Evolutionary conservation across 495 filamentous ascomycete species (phyloP).

Genomic region (Darksidea phi): DNA sequence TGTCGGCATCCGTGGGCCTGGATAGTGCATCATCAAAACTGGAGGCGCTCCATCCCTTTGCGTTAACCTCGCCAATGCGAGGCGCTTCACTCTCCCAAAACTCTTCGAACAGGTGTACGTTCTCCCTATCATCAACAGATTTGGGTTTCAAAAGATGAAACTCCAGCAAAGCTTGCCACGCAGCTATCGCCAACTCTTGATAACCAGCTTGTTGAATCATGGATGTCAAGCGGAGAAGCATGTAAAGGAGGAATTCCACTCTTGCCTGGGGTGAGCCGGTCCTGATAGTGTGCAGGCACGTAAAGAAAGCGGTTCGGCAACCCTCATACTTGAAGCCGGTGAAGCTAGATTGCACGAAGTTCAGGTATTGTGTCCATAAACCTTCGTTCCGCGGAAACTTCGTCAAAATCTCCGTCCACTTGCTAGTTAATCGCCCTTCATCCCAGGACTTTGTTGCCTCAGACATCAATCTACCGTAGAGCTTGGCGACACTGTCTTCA

Average conservation of each 20-base stretch:
- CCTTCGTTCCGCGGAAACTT: constrained; percentile 57
- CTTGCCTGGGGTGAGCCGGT: constrained; percentile 24
- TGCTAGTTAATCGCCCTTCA: constrained; percentile 54
- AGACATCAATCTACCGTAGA: constrained; percentile 67
- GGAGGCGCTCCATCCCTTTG: constrained; percentile 68
- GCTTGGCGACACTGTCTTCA: constrained; percentile 50
- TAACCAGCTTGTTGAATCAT: constrained; percentile 80
- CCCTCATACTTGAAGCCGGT: constrained; percentile 66
- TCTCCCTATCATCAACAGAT: constrained; percentile 26
- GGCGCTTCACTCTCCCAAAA: constrained; percentile 89
- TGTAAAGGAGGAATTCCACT: constrained; percentile 61
- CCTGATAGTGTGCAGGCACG: constrained; percentile 54
- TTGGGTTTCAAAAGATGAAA: constrained; percentile 61
- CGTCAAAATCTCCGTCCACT: constrained; percentile 63
- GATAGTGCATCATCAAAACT: constrained; percentile 34
- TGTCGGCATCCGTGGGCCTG: neutral
- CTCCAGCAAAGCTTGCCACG: constrained; percentile 85
- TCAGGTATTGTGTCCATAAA: constrained; percentile 73
- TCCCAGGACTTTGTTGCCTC: constrained; percentile 75
- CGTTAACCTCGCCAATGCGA: constrained; percentile 71
- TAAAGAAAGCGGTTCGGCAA: constrained; percentile 55
- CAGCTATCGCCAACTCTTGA: constrained; percentile 69
- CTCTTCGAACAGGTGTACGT: constrained; percentile 55
- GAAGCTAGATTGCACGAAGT: constrained; percentile 71
- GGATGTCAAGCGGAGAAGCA: constrained; percentile 69